phyloP scores from a whole-genome alignment of 2,329 filamentous ascomycete genomes.

The Claviceps quebecensis region DNA sequence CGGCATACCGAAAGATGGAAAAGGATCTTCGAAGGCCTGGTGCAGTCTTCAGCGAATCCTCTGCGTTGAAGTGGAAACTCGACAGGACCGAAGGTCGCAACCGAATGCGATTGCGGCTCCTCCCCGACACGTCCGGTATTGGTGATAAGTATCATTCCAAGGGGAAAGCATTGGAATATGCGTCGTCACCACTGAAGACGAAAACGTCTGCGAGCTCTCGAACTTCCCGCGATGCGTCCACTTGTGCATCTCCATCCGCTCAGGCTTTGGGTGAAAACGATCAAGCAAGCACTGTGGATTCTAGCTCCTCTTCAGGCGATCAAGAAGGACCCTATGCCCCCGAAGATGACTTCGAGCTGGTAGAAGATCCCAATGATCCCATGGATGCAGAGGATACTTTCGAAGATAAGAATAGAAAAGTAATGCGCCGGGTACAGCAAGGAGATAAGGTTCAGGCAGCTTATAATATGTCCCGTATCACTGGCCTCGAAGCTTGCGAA shows the following conservation, averaged over 20 bases:
- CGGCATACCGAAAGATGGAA: conserved; percentile 65
- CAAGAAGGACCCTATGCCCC: conserved; percentile 19
- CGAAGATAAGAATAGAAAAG: conserved; percentile 96
- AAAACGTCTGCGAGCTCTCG: conserved; percentile 15
- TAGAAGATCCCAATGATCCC: conserved; percentile 81
- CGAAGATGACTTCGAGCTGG: conserved; percentile 91
- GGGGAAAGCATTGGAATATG: conserved; percentile 41
- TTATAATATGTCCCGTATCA: conserved; percentile 88
- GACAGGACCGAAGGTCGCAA: conserved; percentile 93
- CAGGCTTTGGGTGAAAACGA: conserved; percentile 11
- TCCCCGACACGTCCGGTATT: conserved; percentile 59
- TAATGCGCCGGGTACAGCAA: conserved; percentile 83
- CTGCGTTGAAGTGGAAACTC: conserved; percentile 68
- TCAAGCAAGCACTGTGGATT: conserved; percentile 7
- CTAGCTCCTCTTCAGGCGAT: conserved; percentile 12
- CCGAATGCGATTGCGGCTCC: conserved; percentile 77
- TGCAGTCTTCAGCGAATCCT: conserved; percentile 58
- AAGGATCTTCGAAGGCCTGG: conserved; percentile 65
- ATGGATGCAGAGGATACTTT: conserved; percentile 63
- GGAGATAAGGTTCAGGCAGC: conserved; percentile 88
- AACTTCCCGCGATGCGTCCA: conserved; percentile 9
- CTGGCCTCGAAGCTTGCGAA: conserved; percentile 86
- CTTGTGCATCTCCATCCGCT: conserved; percentile 9
- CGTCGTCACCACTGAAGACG: conserved; percentile 22
- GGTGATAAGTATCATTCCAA: conserved; percentile 76